phyloP scores from a whole-genome alignment of 176 grass and related monocot species.

The Pontederia paniculata region DNA sequence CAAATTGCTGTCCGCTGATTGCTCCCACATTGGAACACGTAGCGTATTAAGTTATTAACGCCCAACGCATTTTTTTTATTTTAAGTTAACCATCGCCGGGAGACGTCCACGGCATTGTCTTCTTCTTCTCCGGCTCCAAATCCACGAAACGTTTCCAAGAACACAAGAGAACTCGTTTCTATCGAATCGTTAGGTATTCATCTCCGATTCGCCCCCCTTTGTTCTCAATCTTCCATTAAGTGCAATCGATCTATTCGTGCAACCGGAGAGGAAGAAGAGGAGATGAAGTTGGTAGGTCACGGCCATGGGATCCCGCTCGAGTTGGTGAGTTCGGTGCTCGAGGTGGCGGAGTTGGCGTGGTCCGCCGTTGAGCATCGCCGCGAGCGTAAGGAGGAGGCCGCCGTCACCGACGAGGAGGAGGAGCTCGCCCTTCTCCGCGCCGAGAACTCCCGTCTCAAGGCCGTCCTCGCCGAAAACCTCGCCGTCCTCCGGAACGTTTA shows the following conservation, averaged over 20 bases:
- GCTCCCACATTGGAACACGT: too few relatives aligned
- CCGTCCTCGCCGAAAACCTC: conserved; percentile 56
- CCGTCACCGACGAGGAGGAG: neutral
- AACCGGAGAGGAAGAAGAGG: neutral
- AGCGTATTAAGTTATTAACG: too few relatives aligned
- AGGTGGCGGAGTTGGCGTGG: conserved; percentile 73
- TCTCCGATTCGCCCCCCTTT: neutral
- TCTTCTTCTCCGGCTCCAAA: too few relatives aligned
- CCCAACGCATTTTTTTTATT: too few relatives aligned
- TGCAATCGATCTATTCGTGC: neutral
- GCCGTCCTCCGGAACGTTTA: conserved; percentile 49
- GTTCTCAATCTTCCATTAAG: neutral
- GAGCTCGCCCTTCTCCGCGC: conserved; percentile 40
- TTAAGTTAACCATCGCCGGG: too few relatives aligned
- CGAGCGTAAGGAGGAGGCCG: conserved; percentile 6
- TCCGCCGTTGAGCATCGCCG: conserved; percentile 50
- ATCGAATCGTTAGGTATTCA: too few relatives aligned
- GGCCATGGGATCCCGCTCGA: conserved; percentile 52
- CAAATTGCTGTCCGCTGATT: too few relatives aligned
- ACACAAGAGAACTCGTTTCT: too few relatives aligned
- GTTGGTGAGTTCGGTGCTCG: conserved; percentile 59
- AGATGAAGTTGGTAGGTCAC: conserved; percentile 20
- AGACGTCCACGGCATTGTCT: too few relatives aligned
- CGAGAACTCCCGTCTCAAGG: conserved; percentile 57
- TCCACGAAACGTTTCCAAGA: too few relatives aligned